Base-by-base conservation (phyloP, 1,284 basidiomycete species). In the Ustilago bromivora region DNA sequence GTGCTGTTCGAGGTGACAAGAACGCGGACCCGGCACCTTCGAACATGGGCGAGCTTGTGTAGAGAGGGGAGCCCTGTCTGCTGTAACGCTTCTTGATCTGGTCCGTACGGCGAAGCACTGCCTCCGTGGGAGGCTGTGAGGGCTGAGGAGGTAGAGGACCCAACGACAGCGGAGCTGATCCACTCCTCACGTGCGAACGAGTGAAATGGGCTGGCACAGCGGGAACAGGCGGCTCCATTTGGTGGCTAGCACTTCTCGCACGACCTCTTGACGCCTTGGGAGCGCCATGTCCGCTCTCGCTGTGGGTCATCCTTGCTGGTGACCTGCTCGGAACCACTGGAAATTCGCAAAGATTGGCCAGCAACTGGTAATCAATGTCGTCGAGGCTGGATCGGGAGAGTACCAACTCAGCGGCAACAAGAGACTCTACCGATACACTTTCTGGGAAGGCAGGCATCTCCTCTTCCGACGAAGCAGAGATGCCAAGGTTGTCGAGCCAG, bases 81-180 rank as follows among this genome's bases (percentile, higher is more conserved):
- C 57, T 61, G 65, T 67, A 64, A 4, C 70, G 57, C 32, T 72
- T 72, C 54, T 72, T 72, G 47, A 72, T 54, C 41, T 63, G 61
- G 19, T 64, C 58, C 1, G 65, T 72, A 13, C 59, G 55, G 57
- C 64, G 65, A 6, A 72, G 58, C 5, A 72, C 65, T 11, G 51
- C 70, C 17, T 72, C 57, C 7, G 64, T 49, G 8, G 65, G 64
- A 15, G 65, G 53, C n/a, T 59, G 49, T 0, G 32, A 0, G 15
- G 71, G 71, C 17, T 43, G 71, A 17, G 72, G 62, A 4, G 72
- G 72, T 7, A 75, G 63, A 0, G 72, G 62, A 11, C 72, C 72
- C 23, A 75, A 67, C 7, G 72, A 70, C 13, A 35, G 57, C 17
- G 70, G 70, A 12, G 61, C 70, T 12, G 70, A 67, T 1, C 38